Base-by-base conservation (phyloP, 345 rosid species). In the Pistacia vera region DNA sequence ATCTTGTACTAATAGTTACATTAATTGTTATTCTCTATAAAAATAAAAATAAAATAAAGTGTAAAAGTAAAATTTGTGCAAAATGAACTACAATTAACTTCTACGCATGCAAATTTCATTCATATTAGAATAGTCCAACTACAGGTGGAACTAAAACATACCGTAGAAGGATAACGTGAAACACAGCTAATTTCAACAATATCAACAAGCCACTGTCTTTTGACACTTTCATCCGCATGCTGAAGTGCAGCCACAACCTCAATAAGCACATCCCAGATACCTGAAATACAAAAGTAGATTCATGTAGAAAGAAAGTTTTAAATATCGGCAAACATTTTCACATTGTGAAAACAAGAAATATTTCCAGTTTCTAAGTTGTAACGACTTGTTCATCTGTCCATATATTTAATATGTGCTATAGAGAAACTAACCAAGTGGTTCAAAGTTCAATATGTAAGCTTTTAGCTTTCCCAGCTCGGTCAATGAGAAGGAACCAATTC, bases 161-260 rank as follows among this genome's bases (percentile, higher is more conserved):
- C 98, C 87, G 88, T 93, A 71, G 96, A 88, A 54, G 99, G 99
- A 84, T 83, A 81, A 69, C 74, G 76, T 60, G 99, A 88, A 71
- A 90, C 85, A 14, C 98, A 95, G 84, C 99, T 90, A 75, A 93
- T 93, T 83, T 93, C 98, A 17, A 84, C 82, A 0, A 93, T 92
- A 81, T 93, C 97, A 73, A 88, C 68, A 66, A 93, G 93, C 98
- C 98, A 95, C 74, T 93, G 95, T 74, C 93, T 89, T 85, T 85
- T 93, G 70, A 85, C 82, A 83, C 84, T 87, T 81, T 89, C 92
- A 58, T 90, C 99, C 4, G 91, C 84, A 52, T 49, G 77, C 78
- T 89, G 87, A 81, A 93, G 80, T 74, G 97, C 90, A 62, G 88
- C 94, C 58, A 86, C 90, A 66, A 93, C 84, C 85, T 91, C 97